Conservation (phyloP, 2,329 filamentous ascomycete genomes). For the Cytospora piceicola region DNA sequence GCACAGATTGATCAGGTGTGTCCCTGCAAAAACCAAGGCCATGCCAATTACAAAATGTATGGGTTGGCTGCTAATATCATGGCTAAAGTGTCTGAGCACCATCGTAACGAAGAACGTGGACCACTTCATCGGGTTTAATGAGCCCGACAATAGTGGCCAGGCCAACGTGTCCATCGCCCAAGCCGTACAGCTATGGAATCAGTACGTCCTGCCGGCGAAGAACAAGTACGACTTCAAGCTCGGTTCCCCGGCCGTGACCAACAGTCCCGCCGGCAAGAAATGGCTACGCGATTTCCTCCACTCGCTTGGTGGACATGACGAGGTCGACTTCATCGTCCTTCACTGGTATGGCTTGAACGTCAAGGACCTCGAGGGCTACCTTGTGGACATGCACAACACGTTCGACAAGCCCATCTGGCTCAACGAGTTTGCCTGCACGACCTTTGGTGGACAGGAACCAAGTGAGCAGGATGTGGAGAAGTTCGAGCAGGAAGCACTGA, state of each 20-base stretch:
- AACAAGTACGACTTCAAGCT: conserved; percentile 24
- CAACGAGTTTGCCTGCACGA: conserved; percentile 26
- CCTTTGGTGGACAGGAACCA: conserved; percentile 13
- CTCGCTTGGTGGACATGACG: conserved; percentile 9
- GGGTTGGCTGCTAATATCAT: neutral
- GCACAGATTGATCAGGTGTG: conserved; percentile 21
- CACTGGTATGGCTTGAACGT: conserved; percentile 25
- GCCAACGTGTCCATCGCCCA: conserved; percentile 17
- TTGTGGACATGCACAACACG: conserved; percentile 20
- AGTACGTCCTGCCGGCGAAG: conserved; percentile 26
- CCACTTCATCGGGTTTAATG: conserved; percentile 26
- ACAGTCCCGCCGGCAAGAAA: conserved; percentile 17
- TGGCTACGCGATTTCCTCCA: conserved; percentile 21
- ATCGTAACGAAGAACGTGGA: conserved; percentile 9
- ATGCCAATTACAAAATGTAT: no score
- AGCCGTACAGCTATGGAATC: conserved; percentile 22
- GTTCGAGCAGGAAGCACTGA: conserved; percentile 21
- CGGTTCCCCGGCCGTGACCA: conserved; percentile 22
- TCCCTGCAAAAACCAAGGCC: neutral
- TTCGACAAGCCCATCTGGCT: conserved; percentile 26
- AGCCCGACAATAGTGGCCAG: conserved; percentile 21
- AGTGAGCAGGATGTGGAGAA: conserved; percentile 15
- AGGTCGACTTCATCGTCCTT: conserved; percentile 23
- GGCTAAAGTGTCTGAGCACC: conserved; percentile 12
- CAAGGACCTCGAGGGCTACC: conserved; percentile 15